A percentile compares a stretch with the other conserved stretches of the same genome.
These are phyloP conservation scores for Aureobasidium sp. DNA, from an alignment of 2,329 filamentous ascomycete genomes.

Conservation along the genomic window DNA sequence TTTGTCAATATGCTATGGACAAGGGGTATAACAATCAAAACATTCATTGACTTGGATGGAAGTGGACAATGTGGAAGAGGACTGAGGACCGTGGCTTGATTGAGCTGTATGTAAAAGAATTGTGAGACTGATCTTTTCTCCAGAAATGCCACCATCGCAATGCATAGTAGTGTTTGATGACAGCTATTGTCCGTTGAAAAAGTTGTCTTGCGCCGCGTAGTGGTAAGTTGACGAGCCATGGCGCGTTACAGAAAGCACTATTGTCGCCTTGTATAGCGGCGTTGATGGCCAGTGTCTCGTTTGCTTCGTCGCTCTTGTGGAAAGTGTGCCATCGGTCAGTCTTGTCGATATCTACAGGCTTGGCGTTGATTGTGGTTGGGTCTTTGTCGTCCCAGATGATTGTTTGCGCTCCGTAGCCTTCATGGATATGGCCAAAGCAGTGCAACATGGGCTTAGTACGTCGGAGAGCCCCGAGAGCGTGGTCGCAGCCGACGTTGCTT, in stretches of 20 bases:
- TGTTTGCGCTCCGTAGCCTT: conserved; percentile 39
- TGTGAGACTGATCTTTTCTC: no score
- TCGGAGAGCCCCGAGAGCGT: conserved; percentile 42
- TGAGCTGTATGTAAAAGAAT: no score
- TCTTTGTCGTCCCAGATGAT: conserved; percentile 28
- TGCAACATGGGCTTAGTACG: conserved; percentile 45
- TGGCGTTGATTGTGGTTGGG: background rate
- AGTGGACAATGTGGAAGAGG: no score
- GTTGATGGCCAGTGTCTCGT: conserved; percentile 47
- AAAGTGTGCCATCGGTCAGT: background rate
- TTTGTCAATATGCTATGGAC: no score
- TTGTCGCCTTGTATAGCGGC: conserved; percentile 41
- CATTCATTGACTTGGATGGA: no score
- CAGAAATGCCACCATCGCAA: no score
- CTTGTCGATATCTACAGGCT: background rate
- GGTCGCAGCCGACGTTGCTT: conserved; percentile 43
- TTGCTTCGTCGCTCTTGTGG: background rate
- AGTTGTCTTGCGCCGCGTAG: background rate
- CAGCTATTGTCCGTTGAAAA: no score
- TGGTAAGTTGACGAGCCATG: conserved; percentile 42
- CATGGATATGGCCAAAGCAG: conserved; percentile 56
- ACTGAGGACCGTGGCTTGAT: no score
- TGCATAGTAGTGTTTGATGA: no score
- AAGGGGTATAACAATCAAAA: no score
- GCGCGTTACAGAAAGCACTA: conserved; percentile 39